These are phyloP conservation scores for Fusarium buxicola DNA, from an alignment of 2,329 filamentous ascomycete species.

Conservation along the genomic window DNA sequence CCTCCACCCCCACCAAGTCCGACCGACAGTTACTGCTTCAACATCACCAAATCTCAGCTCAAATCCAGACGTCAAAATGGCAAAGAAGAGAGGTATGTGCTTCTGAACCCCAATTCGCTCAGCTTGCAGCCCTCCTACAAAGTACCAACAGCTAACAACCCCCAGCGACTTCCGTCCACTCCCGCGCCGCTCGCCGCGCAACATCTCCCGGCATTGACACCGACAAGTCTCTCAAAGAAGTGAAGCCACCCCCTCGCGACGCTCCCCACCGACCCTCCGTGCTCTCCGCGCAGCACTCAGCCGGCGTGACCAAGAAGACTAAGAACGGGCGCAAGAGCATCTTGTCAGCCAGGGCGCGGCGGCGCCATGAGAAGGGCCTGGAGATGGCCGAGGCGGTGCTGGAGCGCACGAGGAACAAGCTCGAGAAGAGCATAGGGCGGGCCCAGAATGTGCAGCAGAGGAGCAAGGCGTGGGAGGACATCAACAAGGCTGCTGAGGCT, in stretches of 20 bases:
- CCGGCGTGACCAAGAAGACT: constrained; percentile 76
- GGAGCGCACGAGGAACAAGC: constrained; percentile 68
- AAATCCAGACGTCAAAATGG: constrained; percentile 42
- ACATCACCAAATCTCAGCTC: constrained; percentile 23
- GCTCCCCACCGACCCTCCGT: constrained; percentile 68
- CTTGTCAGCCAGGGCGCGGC: constrained; percentile 65
- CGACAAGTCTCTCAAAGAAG: constrained; percentile 76
- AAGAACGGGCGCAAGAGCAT: constrained; percentile 67
- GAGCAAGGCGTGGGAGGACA: constrained; percentile 68
- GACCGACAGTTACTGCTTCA: constrained; percentile 28
- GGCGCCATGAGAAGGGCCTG: constrained; percentile 66
- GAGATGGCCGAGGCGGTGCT: constrained; percentile 70
- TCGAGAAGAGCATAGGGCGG: constrained; percentile 65
- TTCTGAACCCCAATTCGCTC: too few relatives aligned
- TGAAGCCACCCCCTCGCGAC: constrained; percentile 60
- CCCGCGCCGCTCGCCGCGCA: constrained; percentile 79
- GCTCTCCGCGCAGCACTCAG: constrained; percentile 73
- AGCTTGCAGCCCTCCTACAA: too few relatives aligned
- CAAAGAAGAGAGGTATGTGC: constrained; percentile 48
- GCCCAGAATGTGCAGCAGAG: constrained; percentile 61
- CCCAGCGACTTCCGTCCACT: constrained; percentile 73
- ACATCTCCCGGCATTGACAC: constrained; percentile 76
- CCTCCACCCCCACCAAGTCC: constrained; percentile 39
- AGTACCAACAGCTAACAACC: constrained; percentile 19
- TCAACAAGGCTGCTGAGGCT: constrained; percentile 58